Evolutionary conservation across 2,329 filamentous ascomycete species (phyloP), one percentile per base, ranked within the genome.

Genomic region (Fusarium acutatum): DNA sequence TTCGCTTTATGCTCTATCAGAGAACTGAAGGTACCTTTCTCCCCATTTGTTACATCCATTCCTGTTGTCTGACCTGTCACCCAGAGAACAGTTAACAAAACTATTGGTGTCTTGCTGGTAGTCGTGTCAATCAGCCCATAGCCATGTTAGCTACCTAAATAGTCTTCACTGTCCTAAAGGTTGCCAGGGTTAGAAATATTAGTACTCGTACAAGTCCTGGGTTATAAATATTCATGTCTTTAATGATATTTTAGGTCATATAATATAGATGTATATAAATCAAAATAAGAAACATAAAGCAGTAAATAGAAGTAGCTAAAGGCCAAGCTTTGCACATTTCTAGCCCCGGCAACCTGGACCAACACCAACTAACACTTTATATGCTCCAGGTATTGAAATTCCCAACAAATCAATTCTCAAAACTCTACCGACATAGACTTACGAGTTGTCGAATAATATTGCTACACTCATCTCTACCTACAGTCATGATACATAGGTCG

Each of bases 71-170:
- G 20, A 20, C n/a, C n/a, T 24, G 32, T 35, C 28, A n/a, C 56
- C 34, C 20, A 30, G 50, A 28, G 28, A 24, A 57, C 57, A 18
- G 13, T 18, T 40, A 7, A 38, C 13, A 41, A 50, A 59, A 30
- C 28, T 26, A 49, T 35, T 47, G 43, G 32, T 64, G 63, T 58
- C 47, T 72, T 47, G 53, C 47, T 44, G 47, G 53, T 57, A 47
- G 44, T 43, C 37, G 34, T 47, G 54, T 61, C 58, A 57, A 60
- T 73, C 71, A 67, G 58, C 54, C 69, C 75, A 76, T 65, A 44
- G 44, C 30, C 53, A 62, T 35, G 47, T 62, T 65, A 68, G 60
- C 62, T 63, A 66, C 60, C 62, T 64, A 40, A 60, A 49, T 65
- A 61, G 67, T 38, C 32, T 28, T 20, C 7, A 32, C 12, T 54